These are phyloP conservation scores for Tetracladium setigerum DNA, from an alignment of 495 filamentous ascomycete species.

Conservation along the genomic window DNA sequence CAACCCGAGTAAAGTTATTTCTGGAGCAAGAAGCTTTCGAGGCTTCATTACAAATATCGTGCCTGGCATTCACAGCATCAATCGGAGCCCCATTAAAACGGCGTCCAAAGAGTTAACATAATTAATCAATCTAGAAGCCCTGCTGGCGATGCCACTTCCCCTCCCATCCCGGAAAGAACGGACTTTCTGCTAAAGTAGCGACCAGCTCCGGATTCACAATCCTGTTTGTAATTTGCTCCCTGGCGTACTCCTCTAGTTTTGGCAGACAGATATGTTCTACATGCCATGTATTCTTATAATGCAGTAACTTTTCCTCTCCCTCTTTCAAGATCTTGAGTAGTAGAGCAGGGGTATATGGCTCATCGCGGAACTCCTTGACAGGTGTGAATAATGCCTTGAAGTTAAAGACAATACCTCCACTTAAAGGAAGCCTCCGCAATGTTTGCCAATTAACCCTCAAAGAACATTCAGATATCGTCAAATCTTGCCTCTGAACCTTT, in stretches of 20 bases:
- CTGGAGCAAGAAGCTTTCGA: no score
- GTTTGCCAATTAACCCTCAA: conserved; percentile 92
- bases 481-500: conserved; percentile 42
- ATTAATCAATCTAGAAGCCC: no score
- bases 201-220: conserved; percentile 47
- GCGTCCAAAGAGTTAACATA: no score
- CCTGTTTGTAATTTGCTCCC: conserved; percentile 64
- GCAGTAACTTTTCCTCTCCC: conserved; percentile 67
- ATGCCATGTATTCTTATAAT: conserved; percentile 81
- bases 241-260: conserved; percentile 54
- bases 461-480: conserved; percentile 52
- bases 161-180: conserved; percentile 77
- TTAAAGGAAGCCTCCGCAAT: conserved; percentile 70
- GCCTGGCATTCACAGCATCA: no score
- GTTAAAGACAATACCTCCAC: conserved; percentile 73
- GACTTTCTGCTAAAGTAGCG: conserved; percentile 68
- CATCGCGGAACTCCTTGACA: conserved; percentile 61
- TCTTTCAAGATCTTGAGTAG: conserved; percentile 59
- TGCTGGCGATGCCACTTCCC: conserved; percentile 76
- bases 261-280: conserved; percentile 68
- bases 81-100: no score
- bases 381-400: conserved; percentile 89
- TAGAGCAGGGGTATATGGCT: conserved; percentile 68
- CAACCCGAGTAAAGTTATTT: no score
- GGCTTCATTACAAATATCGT: no score